Evolutionary conservation across 208 protist species (phyloP).

Genomic region (Kentomonas sorsogonicus): DNA sequence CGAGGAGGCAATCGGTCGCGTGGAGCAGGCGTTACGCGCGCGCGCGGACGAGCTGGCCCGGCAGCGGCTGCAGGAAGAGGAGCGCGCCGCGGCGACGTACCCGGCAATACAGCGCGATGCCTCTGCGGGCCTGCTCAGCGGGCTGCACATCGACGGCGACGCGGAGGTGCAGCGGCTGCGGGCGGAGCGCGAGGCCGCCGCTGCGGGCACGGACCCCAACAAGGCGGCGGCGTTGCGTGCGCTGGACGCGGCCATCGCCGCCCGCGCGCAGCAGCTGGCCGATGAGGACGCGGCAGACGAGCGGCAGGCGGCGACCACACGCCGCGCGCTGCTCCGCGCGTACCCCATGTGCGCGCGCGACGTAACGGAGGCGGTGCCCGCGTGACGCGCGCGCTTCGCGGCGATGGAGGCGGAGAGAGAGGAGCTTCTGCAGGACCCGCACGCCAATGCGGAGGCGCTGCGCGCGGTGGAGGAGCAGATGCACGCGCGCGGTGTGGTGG

Average conservation of each 20-base stretch:
- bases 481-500: slow-evolving; percentile 19
- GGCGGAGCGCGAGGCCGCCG: slow-evolving; percentile 12
- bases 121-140: no score
- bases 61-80: slow-evolving; percentile 17
- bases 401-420: slow-evolving; percentile 16
- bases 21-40: slow-evolving; percentile 15
- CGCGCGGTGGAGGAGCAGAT: slow-evolving; percentile 23
- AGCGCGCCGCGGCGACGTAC: slow-evolving; percentile 11
- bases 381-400: slow-evolving; percentile 32
- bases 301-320: slow-evolving; percentile 18
- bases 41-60: slow-evolving; percentile 23
- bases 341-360: slow-evolving; percentile 51
- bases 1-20: slow-evolving; percentile 12
- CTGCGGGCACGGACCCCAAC: slow-evolving; percentile 12
- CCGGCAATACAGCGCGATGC: no score
- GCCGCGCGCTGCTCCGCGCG: slow-evolving; percentile 12
- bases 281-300: slow-evolving; percentile 25
- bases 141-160: no score
- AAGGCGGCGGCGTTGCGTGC: slow-evolving; percentile 8
- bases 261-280: slow-evolving; percentile 17
- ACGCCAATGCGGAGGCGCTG: slow-evolving; percentile 12
- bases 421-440: slow-evolving; percentile 19
- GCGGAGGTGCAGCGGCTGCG: slow-evolving; percentile 21
- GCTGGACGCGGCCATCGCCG: slow-evolving; percentile 16
- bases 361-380: slow-evolving; percentile 34